Base-by-base conservation (phyloP, 2,329 filamentous ascomycete genomes). In the Ophiognomonia clavigignenti-juglandacearum region DNA sequence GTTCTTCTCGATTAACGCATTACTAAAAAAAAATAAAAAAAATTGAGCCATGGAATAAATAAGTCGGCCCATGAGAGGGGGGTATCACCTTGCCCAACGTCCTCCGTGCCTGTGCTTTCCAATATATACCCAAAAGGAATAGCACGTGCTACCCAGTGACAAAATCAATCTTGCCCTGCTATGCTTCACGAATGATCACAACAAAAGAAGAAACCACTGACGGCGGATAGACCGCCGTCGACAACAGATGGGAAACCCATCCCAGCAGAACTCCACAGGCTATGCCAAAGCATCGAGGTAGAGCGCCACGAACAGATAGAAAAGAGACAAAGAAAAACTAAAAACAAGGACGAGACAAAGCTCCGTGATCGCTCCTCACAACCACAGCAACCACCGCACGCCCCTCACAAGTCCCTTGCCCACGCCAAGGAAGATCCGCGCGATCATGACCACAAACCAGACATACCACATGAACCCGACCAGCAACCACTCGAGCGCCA, bases 381-480 rank as follows among this genome's bases (percentile, higher is more conserved):
- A 64, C 88, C 88, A 96, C 53, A 96, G 68, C 61, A 96, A 66
- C 92, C 92, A 97, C 60, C 77, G 75, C n/a, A 86, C 72, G 9
- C 78, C 75, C 10, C 72, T 68, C 41, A 81, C 69, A 0, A 80
- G 59, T 3, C 82, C 82, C 38, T 77, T 77, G 37, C 84, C 76
- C 1, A 85, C 56, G 10, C 83, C 82, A 50, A 82, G 70, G 29
- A 86, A 67, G 13, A 87, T 64, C 50, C 88, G 79, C 43, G 86
- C 72, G 20, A 92, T 72, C 63, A 90, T 86, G 20, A 96, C 91
- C 27, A 95, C 72, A 50, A 95, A 80, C 90, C 92, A 97, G 14
- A 95, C 83, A 66, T 86, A 89, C 90, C 93, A 96, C 83, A 97
- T 88, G 56, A 95, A 79, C 4, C 86, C 87, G 32, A 97, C 82